Evolutionary conservation across 2,329 filamentous ascomycete species (phyloP).

Genomic region (Byssothecium circinans): DNA sequence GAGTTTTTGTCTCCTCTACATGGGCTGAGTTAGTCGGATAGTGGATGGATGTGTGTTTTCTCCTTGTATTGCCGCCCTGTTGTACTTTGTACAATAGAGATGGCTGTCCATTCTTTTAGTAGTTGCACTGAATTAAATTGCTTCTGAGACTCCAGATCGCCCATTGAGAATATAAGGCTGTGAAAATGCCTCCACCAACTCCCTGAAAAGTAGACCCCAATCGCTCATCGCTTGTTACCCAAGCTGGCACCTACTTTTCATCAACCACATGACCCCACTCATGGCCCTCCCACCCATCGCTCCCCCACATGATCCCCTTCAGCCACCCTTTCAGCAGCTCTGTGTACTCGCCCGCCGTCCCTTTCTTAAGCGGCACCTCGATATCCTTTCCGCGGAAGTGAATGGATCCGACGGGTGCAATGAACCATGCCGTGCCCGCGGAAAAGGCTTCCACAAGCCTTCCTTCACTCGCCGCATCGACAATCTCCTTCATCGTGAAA

Average conservation of each 20-base stretch:
- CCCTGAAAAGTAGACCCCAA: no score
- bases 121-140: no score
- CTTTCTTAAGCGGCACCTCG: constrained; percentile 46
- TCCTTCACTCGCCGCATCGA: constrained; percentile 72
- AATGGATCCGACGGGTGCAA: constrained; percentile 50
- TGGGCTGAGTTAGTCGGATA: no score
- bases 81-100: no score
- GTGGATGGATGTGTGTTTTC: no score
- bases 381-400: constrained; percentile 50
- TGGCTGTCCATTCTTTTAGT: no score
- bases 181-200: no score
- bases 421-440: constrained; percentile 73
- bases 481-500: constrained; percentile 78
- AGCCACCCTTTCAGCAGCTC: constrained; percentile 50
- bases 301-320: constrained; percentile 54
- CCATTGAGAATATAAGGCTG: no score
- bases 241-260: constrained; percentile 38
- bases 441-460: constrained; percentile 83
- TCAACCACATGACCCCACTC: constrained; percentile 52
- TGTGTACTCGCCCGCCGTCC: constrained; percentile 49
- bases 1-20: no score
- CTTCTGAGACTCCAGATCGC: no score
- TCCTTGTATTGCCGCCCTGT: no score
- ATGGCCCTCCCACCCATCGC: constrained; percentile 46
- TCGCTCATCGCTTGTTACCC: no score